Percentiles rank a stretch among this genome's conserved stretches.
phyloP scores from a whole-genome alignment of 345 rosid genomes.

The Boechera divaricarpa region DNA sequence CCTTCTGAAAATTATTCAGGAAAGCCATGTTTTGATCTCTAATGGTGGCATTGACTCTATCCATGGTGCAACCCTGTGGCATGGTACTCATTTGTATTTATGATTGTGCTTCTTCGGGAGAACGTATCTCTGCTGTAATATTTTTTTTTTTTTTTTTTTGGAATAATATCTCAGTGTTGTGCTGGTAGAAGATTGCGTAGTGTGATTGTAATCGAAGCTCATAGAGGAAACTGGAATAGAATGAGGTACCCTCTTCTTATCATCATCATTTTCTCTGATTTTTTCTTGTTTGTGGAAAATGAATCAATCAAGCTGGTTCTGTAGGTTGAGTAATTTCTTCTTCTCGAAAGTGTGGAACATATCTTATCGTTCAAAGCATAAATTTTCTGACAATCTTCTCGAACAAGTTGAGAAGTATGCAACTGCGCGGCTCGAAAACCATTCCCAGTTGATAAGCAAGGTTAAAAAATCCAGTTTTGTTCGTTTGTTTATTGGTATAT shows the following conservation, averaged over 20 bases:
- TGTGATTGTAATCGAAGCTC: slow-evolving; percentile 50
- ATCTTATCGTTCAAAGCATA: slow-evolving; percentile 59
- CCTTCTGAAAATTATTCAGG: no score
- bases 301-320: slow-evolving; percentile 20
- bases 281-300: slow-evolving; percentile 2
- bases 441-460: slow-evolving; percentile 58
- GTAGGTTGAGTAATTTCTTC: slow-evolving; percentile 56
- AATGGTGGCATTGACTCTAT: no score
- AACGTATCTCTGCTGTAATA: no score
- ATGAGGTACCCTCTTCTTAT: slow-evolving; percentile 43
- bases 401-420: slow-evolving; percentile 50
- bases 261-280: not conserved
- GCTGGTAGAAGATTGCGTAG: slow-evolving; percentile 50
- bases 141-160: no score
- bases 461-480: slow-evolving; percentile 36
- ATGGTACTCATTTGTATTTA: no score
- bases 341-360: slow-evolving; percentile 47
- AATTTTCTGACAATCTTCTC: slow-evolving; percentile 49
- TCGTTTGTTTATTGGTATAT: not conserved
- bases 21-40: no score
- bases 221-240: slow-evolving; percentile 52
- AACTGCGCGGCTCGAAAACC: slow-evolving; percentile 46
- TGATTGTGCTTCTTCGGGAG: no score
- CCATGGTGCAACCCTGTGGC: no score
- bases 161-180: slow-evolving; percentile 48